These are phyloP conservation scores for Fremontodendron californicum DNA, from an alignment of 345 rosid species.

Conservation along the genomic window DNA sequence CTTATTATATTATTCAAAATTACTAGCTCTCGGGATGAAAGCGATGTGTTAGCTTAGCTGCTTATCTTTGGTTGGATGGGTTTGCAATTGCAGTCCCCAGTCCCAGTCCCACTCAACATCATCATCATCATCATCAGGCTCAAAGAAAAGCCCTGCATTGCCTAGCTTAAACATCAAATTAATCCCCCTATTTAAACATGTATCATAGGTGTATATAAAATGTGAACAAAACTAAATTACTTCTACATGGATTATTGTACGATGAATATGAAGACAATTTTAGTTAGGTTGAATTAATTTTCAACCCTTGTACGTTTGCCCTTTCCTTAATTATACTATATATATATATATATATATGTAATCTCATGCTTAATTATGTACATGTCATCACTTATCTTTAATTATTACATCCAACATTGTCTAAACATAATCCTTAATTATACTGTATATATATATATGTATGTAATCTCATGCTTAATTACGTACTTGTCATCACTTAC, in stretches of 20 bases:
- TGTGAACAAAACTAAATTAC: background rate
- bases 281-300: no score
- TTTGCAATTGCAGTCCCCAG: background rate
- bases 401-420: no score
- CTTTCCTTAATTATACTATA: no score
- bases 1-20: no score
- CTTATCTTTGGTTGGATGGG: conserved; percentile 7
- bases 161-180: background rate
- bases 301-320: no score
- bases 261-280: no score
- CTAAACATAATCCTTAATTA: no score
- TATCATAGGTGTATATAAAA: background rate
- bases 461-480: no score
- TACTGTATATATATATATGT: no score
- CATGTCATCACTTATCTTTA: background rate
- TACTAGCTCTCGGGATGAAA: conserved; percentile 15
- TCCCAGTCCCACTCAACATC: background rate
- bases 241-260: background rate
- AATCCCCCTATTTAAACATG: background rate
- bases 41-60: conserved; percentile 11
- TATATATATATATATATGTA: no score
- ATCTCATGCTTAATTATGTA: background rate
- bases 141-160: background rate
- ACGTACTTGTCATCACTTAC: no score
- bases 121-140: background rate